phyloP scores from a whole-genome alignment of 1,284 basidiomycete species.

The Naganishia sp. region DNA sequence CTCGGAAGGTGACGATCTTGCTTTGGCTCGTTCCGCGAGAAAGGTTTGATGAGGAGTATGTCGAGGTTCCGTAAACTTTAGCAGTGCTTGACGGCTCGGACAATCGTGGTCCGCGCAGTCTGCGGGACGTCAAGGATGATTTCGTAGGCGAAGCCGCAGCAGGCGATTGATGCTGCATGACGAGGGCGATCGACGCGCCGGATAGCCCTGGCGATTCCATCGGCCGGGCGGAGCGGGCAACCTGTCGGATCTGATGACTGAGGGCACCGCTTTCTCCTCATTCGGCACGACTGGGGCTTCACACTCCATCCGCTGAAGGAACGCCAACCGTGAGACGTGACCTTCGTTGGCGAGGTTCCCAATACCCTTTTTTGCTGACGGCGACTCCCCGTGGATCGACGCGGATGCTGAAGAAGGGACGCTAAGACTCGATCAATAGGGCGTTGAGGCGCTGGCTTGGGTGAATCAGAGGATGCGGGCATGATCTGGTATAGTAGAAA shows the following conservation, averaged over 20 bases:
- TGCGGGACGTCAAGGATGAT: slow-evolving; percentile 73
- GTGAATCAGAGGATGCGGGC: background rate
- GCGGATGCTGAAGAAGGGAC: slow-evolving; percentile 15
- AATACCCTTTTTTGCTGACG: slow-evolving; percentile 65
- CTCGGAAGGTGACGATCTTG: slow-evolving; percentile 82
- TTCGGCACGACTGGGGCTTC: background rate
- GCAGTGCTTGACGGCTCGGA: slow-evolving; percentile 22
- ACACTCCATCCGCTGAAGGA: slow-evolving; percentile 54
- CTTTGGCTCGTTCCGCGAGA: slow-evolving; percentile 53
- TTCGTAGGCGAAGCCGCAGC: slow-evolving; percentile 53
- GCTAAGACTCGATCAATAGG: slow-evolving; percentile 10
- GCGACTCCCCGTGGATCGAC: background rate
- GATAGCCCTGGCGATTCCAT: background rate
- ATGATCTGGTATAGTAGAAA: slow-evolving; percentile 2
- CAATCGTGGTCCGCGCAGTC: slow-evolving; percentile 74
- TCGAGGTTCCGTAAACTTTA: slow-evolving; percentile 19
- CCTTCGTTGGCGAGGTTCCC: slow-evolving; percentile 71
- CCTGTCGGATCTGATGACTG: background rate
- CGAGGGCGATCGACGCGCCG: background rate
- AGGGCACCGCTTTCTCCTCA: background rate
- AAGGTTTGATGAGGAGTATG: slow-evolving; percentile 29
- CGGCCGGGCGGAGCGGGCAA: background rate
- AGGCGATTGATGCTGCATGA: background rate
- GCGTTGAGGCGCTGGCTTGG: background rate
- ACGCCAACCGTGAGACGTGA: slow-evolving; percentile 83